Base-by-base conservation (phyloP, 2,329 filamentous ascomycete species). In the Penicillium sp. region DNA sequence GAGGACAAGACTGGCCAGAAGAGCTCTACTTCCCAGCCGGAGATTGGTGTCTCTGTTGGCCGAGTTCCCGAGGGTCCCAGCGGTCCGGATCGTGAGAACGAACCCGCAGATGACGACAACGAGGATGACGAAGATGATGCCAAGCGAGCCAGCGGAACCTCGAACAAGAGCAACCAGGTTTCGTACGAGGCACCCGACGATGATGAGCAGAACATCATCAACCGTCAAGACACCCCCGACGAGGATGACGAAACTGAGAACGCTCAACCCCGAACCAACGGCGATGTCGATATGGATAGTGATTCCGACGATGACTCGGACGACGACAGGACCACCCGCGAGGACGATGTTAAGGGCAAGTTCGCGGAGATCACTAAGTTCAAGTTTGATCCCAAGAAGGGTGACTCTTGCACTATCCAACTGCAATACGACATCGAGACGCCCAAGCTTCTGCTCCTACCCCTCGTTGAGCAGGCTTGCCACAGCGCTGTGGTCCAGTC, bases 171-270 rank as follows among this genome's bases (percentile, higher is more conserved):
- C 48, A 90, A 96, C 73, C 90, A 88, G 26, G 87, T 93, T 2
- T 94, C 91, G 13, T 97, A 97, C 64, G 93, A 91, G 34, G 90
- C 88, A 29, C 95, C 96, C 43, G 94, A 97, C 68, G 92, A 96
- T 5, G 93, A 93, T 3, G 94, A 97, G 67, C 84, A 95, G 66
- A 86, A 91, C 62, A 87, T 83, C 31, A 86, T 95, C 51, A 87
- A 88, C 64, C 78, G 79, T 48, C 81, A 83, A 53, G 82, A 88
- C 67, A 79, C 81, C 2, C 75, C 79, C 19, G 84, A 85, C 18
- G 72, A 74, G 13, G 76, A 80, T 18, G 74, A 78, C 31, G 81
- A 83, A 62, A 81, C 81, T 55, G 82, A 83, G 65, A 80, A 49
- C 28, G 60, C 59, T 10, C 52, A 60, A 40, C 54, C 60, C 6